A percentile compares a stretch with the other conserved stretches of the same genome.
phyloP scores from a whole-genome alignment of 306 rosid species.

The Gillenia trifoliata region DNA sequence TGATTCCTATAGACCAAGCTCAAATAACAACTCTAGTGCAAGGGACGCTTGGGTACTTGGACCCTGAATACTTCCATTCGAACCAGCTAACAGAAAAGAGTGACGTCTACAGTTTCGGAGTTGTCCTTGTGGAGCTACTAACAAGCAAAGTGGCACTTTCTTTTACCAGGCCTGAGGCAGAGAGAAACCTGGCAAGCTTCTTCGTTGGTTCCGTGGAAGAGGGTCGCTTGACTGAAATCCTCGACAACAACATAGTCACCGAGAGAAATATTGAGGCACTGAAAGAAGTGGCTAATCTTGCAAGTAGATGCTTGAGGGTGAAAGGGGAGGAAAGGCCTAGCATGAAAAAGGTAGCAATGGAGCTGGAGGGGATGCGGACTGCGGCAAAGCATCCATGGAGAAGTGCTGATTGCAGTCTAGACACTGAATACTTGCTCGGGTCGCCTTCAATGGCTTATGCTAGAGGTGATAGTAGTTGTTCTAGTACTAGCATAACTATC shows the following conservation, averaged over 20 bases:
- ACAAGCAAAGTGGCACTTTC: constrained; percentile 20
- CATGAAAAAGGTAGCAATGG: constrained; percentile 19
- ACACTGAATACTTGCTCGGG: constrained; percentile 1
- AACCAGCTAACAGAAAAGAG: constrained; percentile 25
- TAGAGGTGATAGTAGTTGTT: not conserved
- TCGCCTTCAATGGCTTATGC: not conserved
- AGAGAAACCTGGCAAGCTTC: constrained; percentile 10
- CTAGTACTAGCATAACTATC: not conserved
- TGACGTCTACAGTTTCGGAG: constrained; percentile 27
- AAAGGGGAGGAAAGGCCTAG: constrained; percentile 10
- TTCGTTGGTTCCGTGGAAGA: not conserved
- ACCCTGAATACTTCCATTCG: constrained; percentile 25
- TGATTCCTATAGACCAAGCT: constrained; percentile 1
- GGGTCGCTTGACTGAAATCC: not conserved
- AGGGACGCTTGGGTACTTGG: constrained; percentile 20
- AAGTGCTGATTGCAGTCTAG: not conserved
- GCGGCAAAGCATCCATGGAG: not conserved
- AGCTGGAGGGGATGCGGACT: constrained; percentile 8
- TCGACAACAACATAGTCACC: not conserved
- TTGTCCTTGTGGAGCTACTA: constrained; percentile 26
- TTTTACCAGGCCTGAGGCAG: not conserved
- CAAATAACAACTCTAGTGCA: constrained; percentile 8
- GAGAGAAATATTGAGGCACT: constrained; percentile 1
- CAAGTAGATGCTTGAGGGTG: constrained; percentile 11
- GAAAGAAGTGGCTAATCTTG: not conserved